phyloP scores from a whole-genome alignment of 202 grass and related monocot genomes.

The Zizania palustris region DNA sequence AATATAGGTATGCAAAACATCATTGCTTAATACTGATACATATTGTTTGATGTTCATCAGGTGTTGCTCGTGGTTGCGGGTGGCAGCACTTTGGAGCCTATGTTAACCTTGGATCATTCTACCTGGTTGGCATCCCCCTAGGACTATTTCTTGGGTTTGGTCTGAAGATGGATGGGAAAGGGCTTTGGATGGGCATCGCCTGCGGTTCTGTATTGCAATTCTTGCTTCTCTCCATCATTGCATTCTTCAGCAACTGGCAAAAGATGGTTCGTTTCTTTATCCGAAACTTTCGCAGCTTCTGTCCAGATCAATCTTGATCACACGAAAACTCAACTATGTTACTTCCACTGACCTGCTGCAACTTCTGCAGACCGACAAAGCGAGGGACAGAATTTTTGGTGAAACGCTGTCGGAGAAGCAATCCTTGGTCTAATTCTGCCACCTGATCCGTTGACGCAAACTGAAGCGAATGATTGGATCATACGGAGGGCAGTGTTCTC shows the following conservation, averaged over 20 bases:
- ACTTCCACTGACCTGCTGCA: neutral
- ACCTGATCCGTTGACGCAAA: constrained; percentile 16
- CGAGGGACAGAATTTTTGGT: constrained; percentile 57
- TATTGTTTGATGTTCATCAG: constrained; percentile 33
- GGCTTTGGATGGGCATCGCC: constrained; percentile 84
- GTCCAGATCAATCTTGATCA: too few relatives aligned
- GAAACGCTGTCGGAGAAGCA: constrained; percentile 39
- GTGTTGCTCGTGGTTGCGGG: constrained; percentile 78
- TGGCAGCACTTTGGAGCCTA: constrained; percentile 90
- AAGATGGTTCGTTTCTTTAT: constrained; percentile 58
- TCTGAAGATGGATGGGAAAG: constrained; percentile 69
- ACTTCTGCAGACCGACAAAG: constrained; percentile 54
- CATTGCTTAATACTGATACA: neutral
- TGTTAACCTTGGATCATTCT: constrained; percentile 83
- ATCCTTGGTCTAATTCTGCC: constrained; percentile 33
- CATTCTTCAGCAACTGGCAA: constrained; percentile 78
- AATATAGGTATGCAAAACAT: neutral
- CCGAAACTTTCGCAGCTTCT: neutral
- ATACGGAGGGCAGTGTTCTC: neutral
- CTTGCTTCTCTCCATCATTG: constrained; percentile 55
- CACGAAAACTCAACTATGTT: neutral
- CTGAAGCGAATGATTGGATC: neutral
- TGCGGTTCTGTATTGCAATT: constrained; percentile 69
- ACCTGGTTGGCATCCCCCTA: constrained; percentile 73
- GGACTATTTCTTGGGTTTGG: constrained; percentile 68